Base-by-base conservation (phyloP, 1,139 yeast species). In the Zygosaccharomyces pseudobailii region DNA sequence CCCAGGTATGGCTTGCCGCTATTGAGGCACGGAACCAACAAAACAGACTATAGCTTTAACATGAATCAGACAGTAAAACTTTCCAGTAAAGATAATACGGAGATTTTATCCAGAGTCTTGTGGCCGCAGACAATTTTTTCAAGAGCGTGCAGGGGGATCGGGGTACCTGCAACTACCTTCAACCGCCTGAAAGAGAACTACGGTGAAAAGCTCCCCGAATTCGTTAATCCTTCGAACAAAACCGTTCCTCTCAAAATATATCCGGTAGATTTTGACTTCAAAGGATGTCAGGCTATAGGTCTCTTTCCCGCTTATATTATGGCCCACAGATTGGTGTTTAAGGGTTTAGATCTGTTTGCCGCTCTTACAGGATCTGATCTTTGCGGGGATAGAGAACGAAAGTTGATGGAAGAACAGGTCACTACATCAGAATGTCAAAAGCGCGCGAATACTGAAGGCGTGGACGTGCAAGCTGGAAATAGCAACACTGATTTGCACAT, bases 71-170 rank as follows among this genome's bases (percentile, higher is more conserved):
- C 52, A 9, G 40, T 53, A 32, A 36, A 36, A 34, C 25, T 54
- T 17, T 37, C 27, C 6, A 36, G 48, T 13, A 28, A 35, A 21
- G 46, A 42, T 24, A 42, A 40, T 6, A n/a, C 32, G 19, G 39
- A 33, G 10, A 22, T 27, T 19, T 23, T 50, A 5, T 24, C 46
- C 9, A 39, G 40, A 23, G 48, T 55, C 1, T 10, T 47, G 24
- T 58, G 61, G 61, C 59, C 61, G 1, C 45, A 53, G 19, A 42
- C 47, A 3, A 33, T 44, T 3, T 50, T 49, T 25, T 52, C 61
- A 3, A 39, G 49, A 13, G 48, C 47, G 4, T 56, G 61, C 39
- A 46, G 55, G 32, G 63, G 57, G 8, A 40, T 59, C n/a, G 61
- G 55, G 8, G 52, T 57, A 9, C 10, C 43, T 8, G 19, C 37